Base-by-base conservation (phyloP, 331 rosid genomes). In the Pyrus hybrid region DNA sequence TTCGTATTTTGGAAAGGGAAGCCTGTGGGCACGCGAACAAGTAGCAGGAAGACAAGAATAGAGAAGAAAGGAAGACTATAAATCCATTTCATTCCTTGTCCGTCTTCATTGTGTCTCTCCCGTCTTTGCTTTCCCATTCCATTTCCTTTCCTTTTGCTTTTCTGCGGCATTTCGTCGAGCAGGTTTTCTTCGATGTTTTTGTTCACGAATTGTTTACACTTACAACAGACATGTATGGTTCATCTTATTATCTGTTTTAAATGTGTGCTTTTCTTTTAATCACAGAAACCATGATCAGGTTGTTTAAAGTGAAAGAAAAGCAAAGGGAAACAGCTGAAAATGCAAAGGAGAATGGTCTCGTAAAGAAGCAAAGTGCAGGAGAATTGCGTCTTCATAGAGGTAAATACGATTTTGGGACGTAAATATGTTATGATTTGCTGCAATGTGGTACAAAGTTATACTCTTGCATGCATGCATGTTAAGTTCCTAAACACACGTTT, bases 331-430 rank as follows among this genome's bases (percentile, higher is more conserved):
- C 56, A 8, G 81, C 78, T 18, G 72, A 63, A 28, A 81, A 78
- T 32, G 83, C 83, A 29, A 81, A 75, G 26, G 81, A 72, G 30
- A 61, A 49, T 53, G 74, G 53, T 20, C 79, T 82, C 0, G 72
- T 75, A 53, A 84, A 81, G 83, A 78, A 79, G 77, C 88, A 78
- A 78, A 67, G 47, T 72, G 81, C 88, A 26, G 88, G 88, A 4
- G 88, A 84, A 76, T 84, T 84, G 22, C 88, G 85, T 29, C 81
- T 81, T 71, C 88, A 81, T 32, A 84, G 68, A 84, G 88, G 82
- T 76, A 29, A 29, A 29, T 29, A 29, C 3, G 32, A 29, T 29
- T 29, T 29, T 29, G 3, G 5, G 32, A 29, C 0, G 32, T 29
- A 29, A 2, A 29, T 29, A 29, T 29, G 32, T 29, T 29, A 29